These are phyloP conservation scores for Iris macrosiphon DNA, from an alignment of 106 monocot genomes.

Conservation along the genomic window DNA sequence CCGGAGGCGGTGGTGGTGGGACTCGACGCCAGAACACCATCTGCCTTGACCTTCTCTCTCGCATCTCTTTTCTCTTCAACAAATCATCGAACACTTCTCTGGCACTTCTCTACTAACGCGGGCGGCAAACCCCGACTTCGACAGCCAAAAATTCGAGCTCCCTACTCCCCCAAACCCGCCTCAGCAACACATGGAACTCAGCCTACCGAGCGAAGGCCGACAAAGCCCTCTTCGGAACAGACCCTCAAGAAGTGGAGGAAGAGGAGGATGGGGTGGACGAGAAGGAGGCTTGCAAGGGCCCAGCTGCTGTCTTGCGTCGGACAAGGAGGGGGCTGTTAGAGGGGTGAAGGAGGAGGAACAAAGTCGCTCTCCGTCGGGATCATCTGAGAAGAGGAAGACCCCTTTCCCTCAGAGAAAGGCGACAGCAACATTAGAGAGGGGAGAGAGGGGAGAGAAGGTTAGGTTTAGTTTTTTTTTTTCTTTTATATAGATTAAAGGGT, in stretches of 20 bases:
- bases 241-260: not conserved
- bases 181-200: conserved; percentile 38
- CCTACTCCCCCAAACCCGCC: conserved; percentile 9
- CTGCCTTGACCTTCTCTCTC: no score
- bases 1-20: no score
- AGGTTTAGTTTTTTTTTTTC: no score
- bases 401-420: no score
- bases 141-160: conserved; percentile 43
- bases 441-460: no score
- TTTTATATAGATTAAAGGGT: no score
- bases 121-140: conserved; percentile 41
- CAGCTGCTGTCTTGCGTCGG: conserved; percentile 51
- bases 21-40: no score
- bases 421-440: no score
- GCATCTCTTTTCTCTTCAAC: no score
- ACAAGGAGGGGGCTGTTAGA: conserved; percentile 26
- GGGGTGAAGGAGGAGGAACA: conserved; percentile 81
- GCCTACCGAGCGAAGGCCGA: conserved; percentile 63
- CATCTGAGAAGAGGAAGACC: no score
- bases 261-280: no score
- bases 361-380: conserved; percentile 82
- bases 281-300: conserved; percentile 48
- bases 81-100: no score
- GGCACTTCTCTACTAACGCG: conserved; percentile 8
- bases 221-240: conserved; percentile 22